Base-by-base conservation (phyloP, 495 filamentous ascomycete species). In the Hamigera avellanea region DNA sequence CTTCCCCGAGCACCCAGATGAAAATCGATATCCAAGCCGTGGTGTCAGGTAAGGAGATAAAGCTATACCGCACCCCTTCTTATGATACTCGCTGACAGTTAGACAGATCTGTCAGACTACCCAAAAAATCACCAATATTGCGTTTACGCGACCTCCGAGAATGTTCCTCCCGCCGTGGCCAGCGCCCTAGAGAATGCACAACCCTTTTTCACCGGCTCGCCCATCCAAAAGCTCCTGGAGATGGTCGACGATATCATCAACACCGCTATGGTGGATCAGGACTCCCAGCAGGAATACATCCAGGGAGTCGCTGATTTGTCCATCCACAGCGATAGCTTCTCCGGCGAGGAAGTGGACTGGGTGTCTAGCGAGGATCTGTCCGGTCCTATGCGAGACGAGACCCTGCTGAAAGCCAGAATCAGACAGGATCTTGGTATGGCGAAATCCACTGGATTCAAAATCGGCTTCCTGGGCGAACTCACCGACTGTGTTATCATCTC, bases 401-500 rank as follows among this genome's bases (percentile, higher is more conserved):
- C n/a, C n/a, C n/a, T n/a, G n/a, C n/a, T n/a, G n/a, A n/a, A n/a
- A n/a, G n/a, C n/a, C 27, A 50, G 69, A 19, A 61, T 93, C 13
- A 70, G 70, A 19, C 48, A 48, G 6, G 88, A 95, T 54, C 64
- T 95, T 3, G 62, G 59, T 28, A 47, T 47, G 4, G 77, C 64
- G 5, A 79, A 75, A 45, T 36, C 62, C 2, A 76, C 81, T 10
- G 87, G 86, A 0, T 89, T 86, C 57, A 83, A 73, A 37, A 64
- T 86, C n/a, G 84, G 83, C 2, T 62, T 73, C 25, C 49, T 81
- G 6, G 73, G 69, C 8, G 58, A 62, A 7, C 49, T 74, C 8
- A 48, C 64, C 3, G 73, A 67, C 26, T 66, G 70, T 15, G 45
- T 86, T 34, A 79, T 73, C 21, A 41, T 93, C 6, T 80, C 80